Evolutionary conservation across 805 yeast species (phyloP), one percentile per base, ranked within the genome.

Genomic region (Yarrowia bubula): DNA sequence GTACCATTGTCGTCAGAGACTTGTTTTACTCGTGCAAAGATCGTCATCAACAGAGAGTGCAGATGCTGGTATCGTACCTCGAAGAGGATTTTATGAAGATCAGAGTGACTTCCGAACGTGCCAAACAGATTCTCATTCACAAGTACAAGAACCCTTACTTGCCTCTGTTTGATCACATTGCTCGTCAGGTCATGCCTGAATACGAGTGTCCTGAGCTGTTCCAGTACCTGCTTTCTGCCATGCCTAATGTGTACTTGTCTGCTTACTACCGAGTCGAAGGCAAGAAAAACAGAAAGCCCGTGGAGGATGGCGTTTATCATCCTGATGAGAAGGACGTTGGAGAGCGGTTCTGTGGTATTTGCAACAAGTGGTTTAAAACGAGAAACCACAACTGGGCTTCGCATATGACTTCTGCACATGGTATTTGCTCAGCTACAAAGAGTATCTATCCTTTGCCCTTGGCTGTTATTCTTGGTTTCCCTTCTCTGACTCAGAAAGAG

Each of bases 331-430:
- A 58, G 35, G 64, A 58, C n/a, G 22, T 44, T 14, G 64, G 64
- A 14, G 64, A 58, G n/a, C 33, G 64, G 43, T 58, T 32, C 51
- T 58, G 64, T 37, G 50, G 35, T 0, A 33, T 37, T 1, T 58
- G 64, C 11, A 35, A 44, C 15, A 33, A 31, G 22, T 58, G 64
- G 64, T 44, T 43, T 43, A 43, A 44, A 18, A 58, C 64, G 1
- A 32, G 64, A 14, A 58, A 58, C 43, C 64, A 58, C 51, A 44
- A 42, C 18, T 58, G 64, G 64, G 51, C 51, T 38, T 35, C 41
- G 1, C 64, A 58, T 15, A 42, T 43, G 64, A 35, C 51, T 0
- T 58, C 64, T n/a, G 17, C 42, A 8, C 64, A 58, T 14, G 64
- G 64, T 1, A 42, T 58, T 8, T 58, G 51, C 14, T 42, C 51